Conservation (phyloP, 2,329 filamentous ascomycete genomes). For the Pseudogymnoascus verrucosus region DNA sequence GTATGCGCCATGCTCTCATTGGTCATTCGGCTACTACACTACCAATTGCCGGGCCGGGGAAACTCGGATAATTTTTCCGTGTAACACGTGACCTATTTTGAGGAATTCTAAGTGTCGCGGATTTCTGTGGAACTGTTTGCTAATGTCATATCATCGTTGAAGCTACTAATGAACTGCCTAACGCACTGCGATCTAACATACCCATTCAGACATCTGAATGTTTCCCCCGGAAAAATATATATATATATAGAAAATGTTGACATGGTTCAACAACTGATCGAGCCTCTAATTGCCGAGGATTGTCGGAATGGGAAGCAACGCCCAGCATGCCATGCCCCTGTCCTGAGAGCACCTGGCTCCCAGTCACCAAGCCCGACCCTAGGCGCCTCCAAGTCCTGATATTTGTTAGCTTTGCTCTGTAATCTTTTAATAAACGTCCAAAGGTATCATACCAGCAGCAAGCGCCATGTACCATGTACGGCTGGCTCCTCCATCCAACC, state of each 20-base stretch:
- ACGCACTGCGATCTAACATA: neutral
- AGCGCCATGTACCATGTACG: slow-evolving; percentile 80
- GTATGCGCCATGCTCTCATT: neutral
- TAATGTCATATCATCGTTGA: neutral
- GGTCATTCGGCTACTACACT: neutral
- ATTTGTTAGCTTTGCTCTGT: neutral
- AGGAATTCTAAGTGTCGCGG: neutral
- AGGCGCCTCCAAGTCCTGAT: slow-evolving; percentile 1
- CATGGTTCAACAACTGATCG: neutral
- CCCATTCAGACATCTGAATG: neutral
- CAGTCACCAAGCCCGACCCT: neutral
- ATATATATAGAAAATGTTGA: neutral
- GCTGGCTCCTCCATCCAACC: slow-evolving; percentile 75
- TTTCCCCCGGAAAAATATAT: neutral
- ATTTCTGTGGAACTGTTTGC: neutral
- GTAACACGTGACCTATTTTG: neutral
- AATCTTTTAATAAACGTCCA: neutral
- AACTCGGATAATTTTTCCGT: slow-evolving; percentile 5
- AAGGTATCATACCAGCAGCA: slow-evolving; percentile 49
- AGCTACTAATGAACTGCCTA: neutral
- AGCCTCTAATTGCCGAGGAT: neutral
- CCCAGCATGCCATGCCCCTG: neutral
- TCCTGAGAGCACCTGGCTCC: neutral
- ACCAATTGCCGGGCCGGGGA: neutral
- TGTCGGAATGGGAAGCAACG: neutral